These are phyloP conservation scores for Volutella citrinella DNA, from an alignment of 2,329 filamentous ascomycete genomes.

Conservation along the genomic window DNA sequence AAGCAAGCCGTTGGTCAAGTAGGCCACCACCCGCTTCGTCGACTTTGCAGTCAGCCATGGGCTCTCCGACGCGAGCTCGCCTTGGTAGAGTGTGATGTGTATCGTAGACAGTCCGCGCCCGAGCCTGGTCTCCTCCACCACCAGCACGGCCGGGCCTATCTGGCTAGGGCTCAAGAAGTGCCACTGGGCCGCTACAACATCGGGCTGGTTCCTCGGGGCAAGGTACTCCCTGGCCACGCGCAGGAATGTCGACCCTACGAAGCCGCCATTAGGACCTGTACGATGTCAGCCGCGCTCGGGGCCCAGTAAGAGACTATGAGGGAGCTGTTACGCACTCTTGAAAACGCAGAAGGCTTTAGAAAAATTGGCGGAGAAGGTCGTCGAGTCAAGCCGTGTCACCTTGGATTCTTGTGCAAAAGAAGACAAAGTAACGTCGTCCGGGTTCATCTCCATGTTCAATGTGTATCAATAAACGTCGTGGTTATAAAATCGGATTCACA, in stretches of 20 bases:
- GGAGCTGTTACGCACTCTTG: constrained; percentile 8
- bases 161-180: constrained; percentile 39
- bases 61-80: constrained; percentile 26
- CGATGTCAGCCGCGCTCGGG: not conserved
- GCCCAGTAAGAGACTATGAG: too few relatives aligned
- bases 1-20: constrained; percentile 35
- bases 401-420: constrained; percentile 9
- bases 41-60: constrained; percentile 35
- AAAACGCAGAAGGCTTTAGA: constrained; percentile 14
- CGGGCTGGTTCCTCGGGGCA: constrained; percentile 29
- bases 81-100: constrained; percentile 41
- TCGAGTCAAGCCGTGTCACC: constrained; percentile 6
- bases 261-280: constrained; percentile 45
- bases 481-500: not conserved
- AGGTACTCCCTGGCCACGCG: constrained; percentile 34
- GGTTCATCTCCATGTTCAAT: too few relatives aligned
- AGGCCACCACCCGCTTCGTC: constrained; percentile 32
- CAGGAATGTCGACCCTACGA: constrained; percentile 40
- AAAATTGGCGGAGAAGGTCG: constrained; percentile 12
- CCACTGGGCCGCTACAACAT: constrained; percentile 39
- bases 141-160: constrained; percentile 34
- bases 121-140: constrained; percentile 40
- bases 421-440: too few relatives aligned
- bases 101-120: constrained; percentile 40
- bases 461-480: constrained; percentile 6